A percentile compares a stretch with the other conserved stretches of the same genome.
These are phyloP conservation scores for Allium cepa DNA, from an alignment of 106 monocot species.

Conservation along the genomic window DNA sequence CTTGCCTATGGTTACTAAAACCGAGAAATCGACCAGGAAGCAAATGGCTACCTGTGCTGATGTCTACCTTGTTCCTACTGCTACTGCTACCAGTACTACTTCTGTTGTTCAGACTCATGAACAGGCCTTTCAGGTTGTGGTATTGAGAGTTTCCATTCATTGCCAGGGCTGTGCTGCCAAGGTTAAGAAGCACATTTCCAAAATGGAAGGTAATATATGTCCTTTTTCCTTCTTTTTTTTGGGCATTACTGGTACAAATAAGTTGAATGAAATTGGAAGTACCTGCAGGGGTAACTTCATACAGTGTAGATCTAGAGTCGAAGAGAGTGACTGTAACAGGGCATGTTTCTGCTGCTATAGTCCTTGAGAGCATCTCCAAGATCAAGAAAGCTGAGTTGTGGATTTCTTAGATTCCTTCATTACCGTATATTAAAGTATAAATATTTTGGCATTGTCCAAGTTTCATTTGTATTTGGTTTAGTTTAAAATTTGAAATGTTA, in stretches of 20 bases:
- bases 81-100: not conserved
- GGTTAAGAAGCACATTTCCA: constrained; percentile 50
- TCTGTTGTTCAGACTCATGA: not conserved
- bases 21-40: constrained; percentile 6
- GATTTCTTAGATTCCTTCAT: not conserved
- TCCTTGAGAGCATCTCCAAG: constrained; percentile 93
- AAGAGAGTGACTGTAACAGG: constrained; percentile 97
- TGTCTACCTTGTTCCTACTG: not conserved
- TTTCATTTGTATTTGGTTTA: no score
- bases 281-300: constrained; percentile 80
- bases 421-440: no score
- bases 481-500: no score
- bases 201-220: not conserved
- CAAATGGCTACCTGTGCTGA: not conserved
- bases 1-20: constrained; percentile 32
- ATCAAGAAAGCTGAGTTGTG: constrained; percentile 97
- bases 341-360: constrained; percentile 71
- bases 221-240: not conserved
- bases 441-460: no score
- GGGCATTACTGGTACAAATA: not conserved
- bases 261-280: not conserved
- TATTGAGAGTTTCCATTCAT: constrained; percentile 79
- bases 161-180: constrained; percentile 87
- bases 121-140: constrained; percentile 48
- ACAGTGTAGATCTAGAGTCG: constrained; percentile 82